Conservation (phyloP, 257 asterid species). For the Nicotiana obtusifolia region DNA sequence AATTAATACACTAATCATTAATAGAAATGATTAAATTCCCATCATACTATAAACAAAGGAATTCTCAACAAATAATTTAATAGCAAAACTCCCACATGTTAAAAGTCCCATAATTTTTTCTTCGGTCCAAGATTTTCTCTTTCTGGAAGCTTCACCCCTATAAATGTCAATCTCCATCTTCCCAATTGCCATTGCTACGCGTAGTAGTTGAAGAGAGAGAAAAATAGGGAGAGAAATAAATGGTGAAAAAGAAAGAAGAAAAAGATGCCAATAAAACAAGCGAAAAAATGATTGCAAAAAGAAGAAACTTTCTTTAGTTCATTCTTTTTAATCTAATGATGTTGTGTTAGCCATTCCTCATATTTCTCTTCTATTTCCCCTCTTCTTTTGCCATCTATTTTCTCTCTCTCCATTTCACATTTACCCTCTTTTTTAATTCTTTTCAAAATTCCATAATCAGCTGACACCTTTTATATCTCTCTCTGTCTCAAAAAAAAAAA, state of each 20-base stretch:
- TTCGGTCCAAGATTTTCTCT: background rate
- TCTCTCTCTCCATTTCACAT: constrained; percentile 12
- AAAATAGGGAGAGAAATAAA: background rate
- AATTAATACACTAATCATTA: background rate
- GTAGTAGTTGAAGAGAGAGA: background rate
- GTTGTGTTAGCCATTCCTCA: constrained; percentile 31
- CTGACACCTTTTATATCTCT: constrained; percentile 15
- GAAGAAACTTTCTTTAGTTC: background rate
- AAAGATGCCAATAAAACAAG: background rate
- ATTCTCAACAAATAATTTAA: background rate
- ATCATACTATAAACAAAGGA: background rate
- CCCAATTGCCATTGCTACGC: background rate
- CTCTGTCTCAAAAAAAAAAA: background rate
- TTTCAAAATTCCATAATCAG: constrained; percentile 10
- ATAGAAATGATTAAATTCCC: background rate
- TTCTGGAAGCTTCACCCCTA: background rate
- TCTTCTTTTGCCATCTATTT: constrained; percentile 27
- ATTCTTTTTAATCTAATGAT: background rate
- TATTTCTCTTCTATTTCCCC: constrained; percentile 35
- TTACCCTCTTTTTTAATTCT: background rate
- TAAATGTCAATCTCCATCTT: background rate
- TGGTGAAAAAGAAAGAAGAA: background rate
- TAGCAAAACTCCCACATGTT: background rate
- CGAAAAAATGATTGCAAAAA: background rate
- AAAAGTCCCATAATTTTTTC: background rate